Percentiles rank a stretch among this genome's conserved stretches.
These are phyloP conservation scores for Neurospora sp. DNA, from an alignment of 495 filamentous ascomycete species.

Conservation along the genomic window DNA sequence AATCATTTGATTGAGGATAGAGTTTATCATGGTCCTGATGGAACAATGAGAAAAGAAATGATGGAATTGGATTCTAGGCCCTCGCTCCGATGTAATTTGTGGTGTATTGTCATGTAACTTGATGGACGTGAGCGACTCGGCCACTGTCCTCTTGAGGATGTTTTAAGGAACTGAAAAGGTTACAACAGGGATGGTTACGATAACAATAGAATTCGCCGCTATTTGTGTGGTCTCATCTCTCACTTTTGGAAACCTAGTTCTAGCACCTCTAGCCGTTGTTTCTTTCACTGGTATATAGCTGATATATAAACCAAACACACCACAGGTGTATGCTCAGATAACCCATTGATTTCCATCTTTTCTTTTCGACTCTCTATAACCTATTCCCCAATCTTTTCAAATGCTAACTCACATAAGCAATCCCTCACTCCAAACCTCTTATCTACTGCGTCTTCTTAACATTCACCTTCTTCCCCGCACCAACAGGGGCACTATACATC, in stretches of 20 bases:
- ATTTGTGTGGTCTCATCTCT: neutral
- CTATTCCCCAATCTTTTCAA: neutral
- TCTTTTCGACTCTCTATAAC: neutral
- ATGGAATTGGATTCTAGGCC: too few relatives aligned
- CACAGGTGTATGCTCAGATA: neutral
- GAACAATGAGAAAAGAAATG: too few relatives aligned
- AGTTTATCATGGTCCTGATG: neutral
- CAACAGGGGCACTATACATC: constrained; percentile 69
- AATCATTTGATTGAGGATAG: neutral
- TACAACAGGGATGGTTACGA: too few relatives aligned
- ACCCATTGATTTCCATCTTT: neutral
- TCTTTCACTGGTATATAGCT: neutral
- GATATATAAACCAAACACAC: neutral
- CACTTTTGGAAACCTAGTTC: neutral
- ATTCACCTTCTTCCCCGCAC: constrained; percentile 25
- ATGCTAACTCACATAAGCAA: neutral
- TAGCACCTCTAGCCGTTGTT: too few relatives aligned
- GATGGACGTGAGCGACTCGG: too few relatives aligned
- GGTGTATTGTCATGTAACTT: too few relatives aligned
- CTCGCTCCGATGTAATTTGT: too few relatives aligned
- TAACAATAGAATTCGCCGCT: too few relatives aligned
- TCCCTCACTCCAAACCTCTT: neutral
- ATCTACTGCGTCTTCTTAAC: constrained; percentile 64
- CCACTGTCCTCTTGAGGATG: too few relatives aligned
- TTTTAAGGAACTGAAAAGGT: too few relatives aligned